These are phyloP conservation scores for Mucor circinelloides DNA, from an alignment of 371 early-diverging fungal genomes.

Conservation along the genomic window DNA sequence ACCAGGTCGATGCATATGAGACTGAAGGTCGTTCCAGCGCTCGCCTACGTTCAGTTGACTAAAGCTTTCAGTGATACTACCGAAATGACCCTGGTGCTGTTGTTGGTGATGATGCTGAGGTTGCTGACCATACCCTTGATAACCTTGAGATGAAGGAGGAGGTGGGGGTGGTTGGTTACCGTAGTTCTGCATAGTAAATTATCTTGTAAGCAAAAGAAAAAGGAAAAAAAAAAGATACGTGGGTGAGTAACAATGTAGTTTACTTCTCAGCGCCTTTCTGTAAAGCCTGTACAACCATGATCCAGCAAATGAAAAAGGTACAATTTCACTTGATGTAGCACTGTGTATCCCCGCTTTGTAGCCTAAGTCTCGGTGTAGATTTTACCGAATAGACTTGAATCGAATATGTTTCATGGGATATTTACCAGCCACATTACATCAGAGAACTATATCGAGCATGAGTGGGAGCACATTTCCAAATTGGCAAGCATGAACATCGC, in stretches of 20 bases:
- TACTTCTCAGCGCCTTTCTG: neutral
- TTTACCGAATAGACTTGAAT: neutral
- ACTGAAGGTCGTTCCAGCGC: slow-evolving; percentile 8
- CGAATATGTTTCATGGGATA: neutral
- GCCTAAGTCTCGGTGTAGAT: neutral
- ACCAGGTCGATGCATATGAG: slow-evolving; percentile 7
- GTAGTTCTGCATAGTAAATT: neutral
- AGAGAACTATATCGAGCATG: neutral
- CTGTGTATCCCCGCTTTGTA: neutral
- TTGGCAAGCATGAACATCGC: too few relatives aligned
- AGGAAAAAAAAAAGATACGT: neutral
- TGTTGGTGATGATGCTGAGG: neutral
- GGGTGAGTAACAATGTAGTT: neutral
- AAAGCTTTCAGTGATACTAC: slow-evolving; percentile 8
- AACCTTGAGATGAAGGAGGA: neutral
- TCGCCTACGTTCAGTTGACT: slow-evolving; percentile 16
- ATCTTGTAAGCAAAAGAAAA: neutral
- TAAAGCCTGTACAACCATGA: neutral
- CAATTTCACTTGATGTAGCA: neutral
- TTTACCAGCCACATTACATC: neutral
- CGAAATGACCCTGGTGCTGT: neutral
- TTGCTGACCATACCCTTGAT: slow-evolving; percentile 12
- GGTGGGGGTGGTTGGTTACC: neutral
- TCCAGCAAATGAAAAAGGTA: neutral
- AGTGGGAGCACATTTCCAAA: too few relatives aligned